phyloP scores from a whole-genome alignment of 202 grass and related monocot species.

The Cymbopogon flexuosus region DNA sequence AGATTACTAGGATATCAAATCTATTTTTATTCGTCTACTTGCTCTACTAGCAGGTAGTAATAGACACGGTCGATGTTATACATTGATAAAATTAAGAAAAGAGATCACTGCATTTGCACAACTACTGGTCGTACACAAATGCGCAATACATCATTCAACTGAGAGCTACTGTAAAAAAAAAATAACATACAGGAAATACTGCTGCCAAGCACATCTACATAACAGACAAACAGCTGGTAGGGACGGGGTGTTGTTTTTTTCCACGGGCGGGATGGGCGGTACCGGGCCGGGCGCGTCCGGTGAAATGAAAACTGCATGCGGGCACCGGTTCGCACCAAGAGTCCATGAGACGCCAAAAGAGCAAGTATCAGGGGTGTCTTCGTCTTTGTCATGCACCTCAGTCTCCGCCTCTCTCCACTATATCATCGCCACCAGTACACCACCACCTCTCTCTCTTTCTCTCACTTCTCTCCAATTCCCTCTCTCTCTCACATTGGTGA shows the following conservation, averaged over 20 bases:
- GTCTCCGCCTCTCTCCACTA: constrained; percentile 28
- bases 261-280: background rate
- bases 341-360: constrained; percentile 19
- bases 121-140: background rate
- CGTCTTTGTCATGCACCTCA: background rate
- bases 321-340: background rate
- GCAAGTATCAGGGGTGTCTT: constrained; percentile 11
- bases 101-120: background rate
- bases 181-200: background rate
- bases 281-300: background rate
- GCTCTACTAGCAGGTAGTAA: background rate
- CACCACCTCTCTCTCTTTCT: background rate
- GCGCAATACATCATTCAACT: background rate
- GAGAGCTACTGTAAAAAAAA: background rate
- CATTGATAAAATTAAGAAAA: background rate
- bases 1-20: no score
- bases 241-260: background rate
- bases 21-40: no score
- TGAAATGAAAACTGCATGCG: background rate
- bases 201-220: background rate
- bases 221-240: background rate
- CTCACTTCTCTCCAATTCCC: background rate
- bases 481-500: background rate
- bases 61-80: background rate
- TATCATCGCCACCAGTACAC: constrained; percentile 23